Base-by-base conservation (phyloP, 306 rosid species). In the Alnus rubra region DNA sequence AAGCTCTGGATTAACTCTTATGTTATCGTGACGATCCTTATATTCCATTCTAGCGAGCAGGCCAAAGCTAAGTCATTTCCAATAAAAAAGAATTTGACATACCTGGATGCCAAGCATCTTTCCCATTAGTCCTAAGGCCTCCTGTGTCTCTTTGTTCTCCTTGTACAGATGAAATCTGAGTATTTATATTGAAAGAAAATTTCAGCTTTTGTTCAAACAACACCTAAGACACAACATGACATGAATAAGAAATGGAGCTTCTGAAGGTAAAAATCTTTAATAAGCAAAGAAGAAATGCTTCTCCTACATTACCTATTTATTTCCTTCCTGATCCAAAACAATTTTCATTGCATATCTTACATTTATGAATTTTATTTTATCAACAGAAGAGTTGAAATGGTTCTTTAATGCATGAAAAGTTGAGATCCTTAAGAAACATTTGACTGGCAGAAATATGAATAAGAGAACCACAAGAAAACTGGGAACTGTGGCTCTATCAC, bases 101-200 rank as follows among this genome's bases (percentile, higher is more conserved):
- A 94, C 97, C 97, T 92, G 94, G 79, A 92, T 84, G 50, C 97
- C 93, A 83, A 94, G 98, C 98, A 92, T 91, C 74, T 85, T 88
- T 82, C 89, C 97, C 45, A 95, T 80, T 73, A 95, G 71, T 79
- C 94, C 98, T 82, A 95, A 88, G 37, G 92, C 97, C 82, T 95
- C 98, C 69, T 95, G 98, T 9, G 98, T 89, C 87, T 95, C 98
- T 84, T 95, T 95, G 86, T 95, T 95, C 87, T 95, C 98, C 86
- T 95, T 92, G 86, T 80, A 92, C 58, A 95, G 92, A 91, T 92
- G 85, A 90, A 95, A 95, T 92, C 98, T 92, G 81, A 15, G 60
- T 62, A 75, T 84, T 60, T 62, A 62, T 37, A 78, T 67, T 37
- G 35, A 76, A 48, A 49, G 48, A 80, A 80, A 67, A 55, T 71